Evolutionary conservation across 306 rosid genomes (phyloP), one percentile per base, ranked within the genome.

Genomic region (Casuarina glauca): DNA sequence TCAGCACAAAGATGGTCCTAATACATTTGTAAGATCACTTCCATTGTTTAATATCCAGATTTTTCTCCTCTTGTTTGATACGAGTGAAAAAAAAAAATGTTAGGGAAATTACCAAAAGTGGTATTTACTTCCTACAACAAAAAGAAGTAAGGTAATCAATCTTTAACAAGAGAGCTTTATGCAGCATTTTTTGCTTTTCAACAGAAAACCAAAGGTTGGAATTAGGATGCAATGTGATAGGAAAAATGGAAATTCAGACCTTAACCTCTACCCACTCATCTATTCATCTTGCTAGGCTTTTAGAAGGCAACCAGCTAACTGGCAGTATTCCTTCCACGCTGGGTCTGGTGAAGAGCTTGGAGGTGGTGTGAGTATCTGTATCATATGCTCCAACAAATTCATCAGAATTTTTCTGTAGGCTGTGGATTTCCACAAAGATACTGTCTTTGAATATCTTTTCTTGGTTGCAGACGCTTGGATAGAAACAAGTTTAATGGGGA

Each of bases 311-410:
- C 78, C 2, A 66, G 6, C 75, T 93, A 36, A 68, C 9, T 26
- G 94, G 97, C 13, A 72, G 43, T 71, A 87, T 93, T 63, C 97
- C 96, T 48, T 66, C 82, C 43, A 86, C 91, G 26, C 79, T 90
- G 63, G 92, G 92, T 77, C 89, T 85, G 9, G 91, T 90, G 76
- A 38, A 68, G 76, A 15, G 48, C 58, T 79, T 90, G 72, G 85
- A 73, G 82, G 86, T 88, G 74, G 77, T 90, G 97, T 93, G 76
- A 93, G 97, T 89, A 49, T 66, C 84, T 64, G 46, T 15, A 41
- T 69, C 48, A 74, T 62, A 73, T 69, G 50, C 69, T 68, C 36
- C 32, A 26, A 26, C 32, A 26, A 26, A 26, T 26, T 26, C 32
- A 26, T 0, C 1, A 26, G 32, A 26, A 26, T 26, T 26, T 26